Conservation (phyloP, 2,329 filamentous ascomycete species). For the Botrytis deweyae region DNA sequence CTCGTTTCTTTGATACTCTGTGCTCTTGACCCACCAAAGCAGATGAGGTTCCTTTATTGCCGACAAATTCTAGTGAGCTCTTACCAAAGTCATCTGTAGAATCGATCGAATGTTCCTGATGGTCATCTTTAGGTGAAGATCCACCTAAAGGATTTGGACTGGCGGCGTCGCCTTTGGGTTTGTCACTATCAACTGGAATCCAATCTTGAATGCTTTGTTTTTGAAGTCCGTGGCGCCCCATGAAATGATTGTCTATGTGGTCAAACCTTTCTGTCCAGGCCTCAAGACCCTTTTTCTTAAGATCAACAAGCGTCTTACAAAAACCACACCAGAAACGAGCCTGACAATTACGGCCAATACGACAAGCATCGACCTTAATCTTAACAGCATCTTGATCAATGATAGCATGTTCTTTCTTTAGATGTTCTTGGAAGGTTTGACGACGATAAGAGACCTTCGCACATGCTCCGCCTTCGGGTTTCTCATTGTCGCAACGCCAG, state of each 20-base stretch:
- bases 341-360: conserved; percentile 64
- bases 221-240: conserved; percentile 46
- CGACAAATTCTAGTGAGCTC: conserved; percentile 19
- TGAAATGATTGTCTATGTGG: conserved; percentile 75
- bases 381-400: conserved; percentile 37
- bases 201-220: conserved; percentile 56
- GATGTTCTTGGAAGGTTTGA: conserved; percentile 61
- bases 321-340: conserved; percentile 85
- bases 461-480: conserved; percentile 46
- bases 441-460: conserved; percentile 57
- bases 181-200: conserved; percentile 41
- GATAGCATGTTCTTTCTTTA: conserved; percentile 45
- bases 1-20: conserved; percentile 20
- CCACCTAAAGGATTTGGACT: conserved; percentile 15
- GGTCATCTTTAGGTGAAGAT: conserved; percentile 5
- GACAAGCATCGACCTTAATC: conserved; percentile 51
- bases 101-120: conserved; percentile 6
- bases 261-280: conserved; percentile 63
- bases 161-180: conserved; percentile 25
- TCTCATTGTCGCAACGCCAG: conserved; percentile 64
- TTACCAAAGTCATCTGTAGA: conserved; percentile 12
- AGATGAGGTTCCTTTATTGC: conserved; percentile 20
- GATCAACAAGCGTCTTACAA: conserved; percentile 58
- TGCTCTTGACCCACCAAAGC: conserved; percentile 16
- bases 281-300: conserved; percentile 47